Evolutionary conservation across 306 rosid genomes (phyloP), one percentile per base, ranked within the genome.

Genomic region (Lupinus albus): DNA sequence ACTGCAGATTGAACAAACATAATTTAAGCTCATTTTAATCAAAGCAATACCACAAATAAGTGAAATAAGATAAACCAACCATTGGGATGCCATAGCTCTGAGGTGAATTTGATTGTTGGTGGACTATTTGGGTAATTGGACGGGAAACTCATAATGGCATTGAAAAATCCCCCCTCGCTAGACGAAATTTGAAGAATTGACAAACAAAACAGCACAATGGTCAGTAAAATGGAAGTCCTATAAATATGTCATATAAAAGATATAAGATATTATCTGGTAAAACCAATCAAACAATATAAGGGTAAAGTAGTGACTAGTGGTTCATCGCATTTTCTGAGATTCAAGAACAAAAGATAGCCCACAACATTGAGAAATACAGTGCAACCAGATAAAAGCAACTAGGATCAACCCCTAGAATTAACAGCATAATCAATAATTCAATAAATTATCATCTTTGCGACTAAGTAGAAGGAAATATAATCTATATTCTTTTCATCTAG

Each of bases 121-220:
- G 98, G 96, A 79, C 98, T 92, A 51, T 92, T 92, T 0, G 98
- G 98, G 76, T 92, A 92, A 73, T 89, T 92, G 41, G 84, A 65
- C 9, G 98, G 98, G 55, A 92, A 92, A 68, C 86, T 87, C 98
- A 92, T 92, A 47, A 92, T 87, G 58, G 98, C 96, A 66, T 92
- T 92, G 86, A 92, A 92, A 82, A 87, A 92, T 35, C 98, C 98
- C 28, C 98, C 98, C 73, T 92, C 98, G 1, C 98, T 92, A 73
- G 82, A 81, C 47, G 73, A 17, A 79, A 25, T 65, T 35, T 4
- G 76, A 32, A 8, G 16, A 14, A 36, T 30, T 28, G 28, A 57
- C 57, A 77, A 71, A 76, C 53, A 63, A 32, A 61, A 60, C 39
- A 73, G 59, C 25, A 13, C 1, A 8, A 16, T 11, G 16, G 53